These are phyloP conservation scores for Daldinia sp. DNA, from an alignment of 2,329 filamentous ascomycete species.

Conservation along the genomic window DNA sequence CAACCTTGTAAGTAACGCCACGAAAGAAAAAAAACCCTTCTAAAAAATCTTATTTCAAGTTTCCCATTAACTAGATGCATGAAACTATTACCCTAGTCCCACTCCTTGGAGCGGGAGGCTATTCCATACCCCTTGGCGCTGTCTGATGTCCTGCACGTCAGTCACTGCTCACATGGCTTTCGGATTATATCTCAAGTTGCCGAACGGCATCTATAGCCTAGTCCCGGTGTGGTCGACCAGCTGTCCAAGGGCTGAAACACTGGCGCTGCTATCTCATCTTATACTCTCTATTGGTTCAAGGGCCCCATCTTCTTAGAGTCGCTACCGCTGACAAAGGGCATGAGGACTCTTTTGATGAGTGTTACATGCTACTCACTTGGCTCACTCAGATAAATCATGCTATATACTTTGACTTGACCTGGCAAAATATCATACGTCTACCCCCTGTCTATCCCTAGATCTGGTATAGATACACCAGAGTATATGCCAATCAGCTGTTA, in stretches of 20 bases:
- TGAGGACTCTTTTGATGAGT: constrained; percentile 37
- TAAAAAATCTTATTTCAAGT: constrained; percentile 34
- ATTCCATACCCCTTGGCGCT: constrained; percentile 24
- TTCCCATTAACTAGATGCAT: constrained; percentile 33
- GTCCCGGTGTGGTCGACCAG: constrained; percentile 25
- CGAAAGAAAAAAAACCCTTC: constrained; percentile 18
- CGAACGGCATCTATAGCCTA: constrained; percentile 39
- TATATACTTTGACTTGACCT: constrained; percentile 47
- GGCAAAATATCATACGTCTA: constrained; percentile 40
- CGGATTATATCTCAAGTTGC: constrained; percentile 42
- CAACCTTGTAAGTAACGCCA: constrained; percentile 22
- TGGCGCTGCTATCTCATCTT: constrained; percentile 24
- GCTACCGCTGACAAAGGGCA: constrained; percentile 40
- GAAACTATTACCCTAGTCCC: constrained; percentile 33
- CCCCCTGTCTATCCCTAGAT: constrained; percentile 40
- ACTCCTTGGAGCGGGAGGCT: constrained; percentile 30
- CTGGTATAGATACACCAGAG: constrained; percentile 42
- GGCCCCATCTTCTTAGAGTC: constrained; percentile 5
- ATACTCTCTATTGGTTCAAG: constrained; percentile 27
- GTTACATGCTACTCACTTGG: constrained; percentile 41
- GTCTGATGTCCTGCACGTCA: constrained; percentile 38
- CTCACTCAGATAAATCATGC: constrained; percentile 42
- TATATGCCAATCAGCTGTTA: constrained; percentile 41
- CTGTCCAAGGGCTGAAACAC: constrained; percentile 39
- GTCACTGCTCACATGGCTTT: constrained; percentile 36